Percentiles rank a stretch among this genome's conserved stretches.
Evolutionary conservation across 75 land plant genomes (phyloP).

Genomic region (Chamaecyparis obtusa): DNA sequence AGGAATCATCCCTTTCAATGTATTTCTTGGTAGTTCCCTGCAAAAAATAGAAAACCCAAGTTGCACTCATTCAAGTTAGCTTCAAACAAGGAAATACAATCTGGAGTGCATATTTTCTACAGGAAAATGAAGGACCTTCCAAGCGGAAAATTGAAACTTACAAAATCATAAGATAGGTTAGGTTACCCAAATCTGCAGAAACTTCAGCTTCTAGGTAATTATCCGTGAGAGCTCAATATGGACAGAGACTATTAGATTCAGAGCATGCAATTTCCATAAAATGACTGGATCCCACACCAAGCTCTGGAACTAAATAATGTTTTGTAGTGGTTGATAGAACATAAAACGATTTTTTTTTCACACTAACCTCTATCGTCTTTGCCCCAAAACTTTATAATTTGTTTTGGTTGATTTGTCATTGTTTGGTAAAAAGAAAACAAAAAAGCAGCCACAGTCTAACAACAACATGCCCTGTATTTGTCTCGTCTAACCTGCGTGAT

Average conservation of each 20-base stretch:
- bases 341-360: too few relatives aligned
- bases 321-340: too few relatives aligned
- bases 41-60: slow-evolving; percentile 1
- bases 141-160: slow-evolving; percentile 19
- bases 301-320: background rate
- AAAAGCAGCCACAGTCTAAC: too few relatives aligned
- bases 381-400: too few relatives aligned
- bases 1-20: slow-evolving; percentile 73
- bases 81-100: background rate
- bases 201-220: slow-evolving; percentile 69
- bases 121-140: background rate
- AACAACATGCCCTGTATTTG: too few relatives aligned
- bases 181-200: slow-evolving; percentile 58
- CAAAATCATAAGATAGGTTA: slow-evolving; percentile 48
- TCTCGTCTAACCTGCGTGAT: too few relatives aligned
- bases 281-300: background rate
- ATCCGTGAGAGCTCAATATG: slow-evolving; percentile 8
- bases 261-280: background rate
- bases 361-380: too few relatives aligned
- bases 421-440: too few relatives aligned
- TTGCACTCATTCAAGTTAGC: background rate
- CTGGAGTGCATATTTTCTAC: background rate
- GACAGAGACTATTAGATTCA: background rate
- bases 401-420: too few relatives aligned
- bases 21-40: slow-evolving; percentile 87